Percentiles rank a stretch among this genome's conserved stretches.
Conservation (phyloP, 129 eudicot species). For the Mikania micrantha region DNA sequence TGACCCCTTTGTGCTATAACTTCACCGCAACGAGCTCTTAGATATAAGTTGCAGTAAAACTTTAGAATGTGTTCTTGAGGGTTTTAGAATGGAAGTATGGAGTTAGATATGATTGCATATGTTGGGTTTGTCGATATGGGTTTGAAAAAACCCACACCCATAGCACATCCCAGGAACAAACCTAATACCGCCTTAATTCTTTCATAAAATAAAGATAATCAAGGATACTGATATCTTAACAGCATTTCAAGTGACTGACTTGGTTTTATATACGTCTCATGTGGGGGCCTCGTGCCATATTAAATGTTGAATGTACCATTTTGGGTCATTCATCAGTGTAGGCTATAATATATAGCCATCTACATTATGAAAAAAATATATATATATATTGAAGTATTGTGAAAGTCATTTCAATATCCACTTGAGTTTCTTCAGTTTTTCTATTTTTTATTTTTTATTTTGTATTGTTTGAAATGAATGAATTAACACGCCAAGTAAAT, state of each 20-base stretch:
- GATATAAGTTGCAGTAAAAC: background rate
- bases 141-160: background rate
- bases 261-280: background rate
- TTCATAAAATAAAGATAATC: too few relatives aligned
- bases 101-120: background rate
- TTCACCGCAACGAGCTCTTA: background rate
- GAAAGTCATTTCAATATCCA: too few relatives aligned
- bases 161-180: background rate
- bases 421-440: too few relatives aligned
- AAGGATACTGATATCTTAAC: too few relatives aligned
- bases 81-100: background rate
- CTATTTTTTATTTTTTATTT: too few relatives aligned
- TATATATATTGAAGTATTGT: too few relatives aligned
- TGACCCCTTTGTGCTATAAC: conserved; percentile 23
- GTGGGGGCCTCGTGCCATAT: background rate
- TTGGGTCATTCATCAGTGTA: too few relatives aligned
- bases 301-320: background rate
- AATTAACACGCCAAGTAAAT: too few relatives aligned
- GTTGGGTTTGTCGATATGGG: background rate
- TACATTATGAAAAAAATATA: too few relatives aligned
- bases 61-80: background rate
- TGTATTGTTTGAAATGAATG: too few relatives aligned
- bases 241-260: too few relatives aligned
- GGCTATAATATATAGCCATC: too few relatives aligned
- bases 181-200: background rate